Evolutionary conservation across 176 grass and related monocot genomes (phyloP).

Genomic region (Avena eriantha): DNA sequence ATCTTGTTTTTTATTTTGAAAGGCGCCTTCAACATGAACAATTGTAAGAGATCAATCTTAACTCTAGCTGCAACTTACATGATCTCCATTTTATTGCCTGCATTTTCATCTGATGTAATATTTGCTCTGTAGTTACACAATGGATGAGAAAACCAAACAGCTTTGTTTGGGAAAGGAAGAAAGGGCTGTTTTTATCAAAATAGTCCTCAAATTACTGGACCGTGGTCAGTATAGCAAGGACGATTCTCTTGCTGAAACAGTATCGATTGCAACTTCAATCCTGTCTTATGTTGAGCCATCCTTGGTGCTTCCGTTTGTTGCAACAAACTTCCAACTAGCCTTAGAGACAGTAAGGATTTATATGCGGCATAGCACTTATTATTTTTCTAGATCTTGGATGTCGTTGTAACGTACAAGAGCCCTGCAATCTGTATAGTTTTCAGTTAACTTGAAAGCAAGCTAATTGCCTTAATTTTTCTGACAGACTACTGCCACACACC

Average conservation of each 20-base stretch:
- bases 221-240: constrained; percentile 99
- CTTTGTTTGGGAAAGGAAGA: constrained; percentile 74
- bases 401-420: neutral
- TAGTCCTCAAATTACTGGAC: constrained; percentile 85
- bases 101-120: constrained; percentile 39
- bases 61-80: neutral
- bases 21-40: constrained; percentile 83
- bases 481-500: constrained; percentile 96
- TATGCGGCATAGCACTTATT: constrained; percentile 34
- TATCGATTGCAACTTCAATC: constrained; percentile 87
- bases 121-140: constrained; percentile 42
- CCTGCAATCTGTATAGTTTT: constrained; percentile 22
- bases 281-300: constrained; percentile 89
- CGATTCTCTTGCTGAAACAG: constrained; percentile 85
- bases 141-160: constrained; percentile 39
- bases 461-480: constrained; percentile 36
- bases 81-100: constrained; percentile 33
- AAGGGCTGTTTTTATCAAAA: constrained; percentile 73
- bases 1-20: constrained; percentile 83
- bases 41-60: constrained; percentile 70
- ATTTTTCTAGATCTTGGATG: constrained; percentile 38
- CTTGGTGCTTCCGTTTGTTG: constrained; percentile 86
- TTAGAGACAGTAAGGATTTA: constrained; percentile 87
- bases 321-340: constrained; percentile 81
- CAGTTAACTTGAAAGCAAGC: constrained; percentile 34